Conservation (phyloP, 805 yeast genomes). For the Priceomyces fermenticarens region DNA sequence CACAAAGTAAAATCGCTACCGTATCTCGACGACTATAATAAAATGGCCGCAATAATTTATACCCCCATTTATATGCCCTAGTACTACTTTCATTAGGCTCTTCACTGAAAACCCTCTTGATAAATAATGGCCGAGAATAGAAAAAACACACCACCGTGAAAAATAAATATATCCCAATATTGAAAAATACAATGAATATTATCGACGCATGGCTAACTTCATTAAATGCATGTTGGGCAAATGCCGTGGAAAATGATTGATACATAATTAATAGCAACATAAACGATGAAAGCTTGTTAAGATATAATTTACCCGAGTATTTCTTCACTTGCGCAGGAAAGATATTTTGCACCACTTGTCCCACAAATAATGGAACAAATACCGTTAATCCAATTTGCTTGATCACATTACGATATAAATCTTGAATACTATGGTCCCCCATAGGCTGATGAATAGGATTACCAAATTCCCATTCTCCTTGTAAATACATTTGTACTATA, state of each 20-base stretch:
- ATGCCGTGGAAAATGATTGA: conserved; percentile 83
- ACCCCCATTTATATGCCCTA: conserved; percentile 41
- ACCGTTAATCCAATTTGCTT: conserved; percentile 82
- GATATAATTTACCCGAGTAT: conserved; percentile 52
- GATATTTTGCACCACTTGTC: conserved; percentile 74
- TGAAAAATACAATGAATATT: conserved; percentile 77
- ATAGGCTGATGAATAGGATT: conserved; percentile 61
- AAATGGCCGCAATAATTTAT: conserved; percentile 55
- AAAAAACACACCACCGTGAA: conserved; percentile 65
- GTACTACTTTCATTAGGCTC: conserved; percentile 50
- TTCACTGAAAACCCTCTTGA: conserved; percentile 38
- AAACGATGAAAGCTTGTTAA: conserved; percentile 73
- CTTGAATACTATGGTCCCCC: conserved; percentile 46
- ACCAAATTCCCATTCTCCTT: conserved; percentile 66
- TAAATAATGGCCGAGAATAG: conserved; percentile 58
- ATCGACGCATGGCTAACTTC: conserved; percentile 65
- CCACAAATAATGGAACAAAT: conserved; percentile 84
- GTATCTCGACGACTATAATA: conserved; percentile 71
- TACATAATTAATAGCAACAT: conserved; percentile 77
- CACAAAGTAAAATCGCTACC: conserved; percentile 78
- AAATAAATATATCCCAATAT: conserved; percentile 72
- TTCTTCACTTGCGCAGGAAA: conserved; percentile 64
- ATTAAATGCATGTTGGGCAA: conserved; percentile 75
- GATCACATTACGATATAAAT: conserved; percentile 74
- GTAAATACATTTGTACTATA: conserved; percentile 65